These are phyloP conservation scores for Cyamopsis tetragonoloba DNA, from an alignment of 306 rosid genomes.

Conservation along the genomic window DNA sequence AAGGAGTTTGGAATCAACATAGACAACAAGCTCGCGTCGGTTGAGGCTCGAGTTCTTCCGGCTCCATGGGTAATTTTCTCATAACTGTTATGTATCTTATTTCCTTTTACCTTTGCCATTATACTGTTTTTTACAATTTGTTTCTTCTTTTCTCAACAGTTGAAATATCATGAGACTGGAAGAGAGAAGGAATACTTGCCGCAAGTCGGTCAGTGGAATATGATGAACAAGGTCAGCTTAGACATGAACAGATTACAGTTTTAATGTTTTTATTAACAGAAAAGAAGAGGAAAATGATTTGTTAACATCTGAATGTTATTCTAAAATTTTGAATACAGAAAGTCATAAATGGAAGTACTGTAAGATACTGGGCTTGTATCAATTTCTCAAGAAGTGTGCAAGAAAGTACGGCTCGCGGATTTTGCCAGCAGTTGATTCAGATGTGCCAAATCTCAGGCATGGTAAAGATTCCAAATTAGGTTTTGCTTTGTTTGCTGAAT, in stretches of 20 bases:
- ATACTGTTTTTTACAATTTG: not conserved
- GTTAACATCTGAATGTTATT: not conserved
- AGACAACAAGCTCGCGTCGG: slow-evolving; percentile 36
- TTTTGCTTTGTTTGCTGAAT: not conserved
- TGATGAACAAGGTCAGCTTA: slow-evolving; percentile 43
- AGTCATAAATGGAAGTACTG: slow-evolving; percentile 47
- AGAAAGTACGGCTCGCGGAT: slow-evolving; percentile 40
- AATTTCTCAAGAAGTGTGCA: slow-evolving; percentile 37
- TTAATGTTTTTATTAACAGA: not conserved
- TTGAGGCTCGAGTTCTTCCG: slow-evolving; percentile 37
- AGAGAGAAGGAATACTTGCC: slow-evolving; percentile 39
- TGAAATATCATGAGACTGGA: slow-evolving; percentile 38
- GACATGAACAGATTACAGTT: not conserved
- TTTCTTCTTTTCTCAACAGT: not conserved
- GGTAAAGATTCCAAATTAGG: slow-evolving; percentile 30
- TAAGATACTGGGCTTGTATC: slow-evolving; percentile 43
- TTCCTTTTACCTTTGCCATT: not conserved
- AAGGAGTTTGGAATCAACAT: slow-evolving; percentile 41
- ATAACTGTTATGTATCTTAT: not conserved
- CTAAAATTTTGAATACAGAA: slow-evolving; percentile 31
- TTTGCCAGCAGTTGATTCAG: slow-evolving; percentile 50
- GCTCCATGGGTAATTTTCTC: slow-evolving; percentile 34
- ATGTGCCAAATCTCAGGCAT: slow-evolving; percentile 52
- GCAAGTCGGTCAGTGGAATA: slow-evolving; percentile 46
- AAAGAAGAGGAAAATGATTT: not conserved